Evolutionary conservation across 257 asterid species (phyloP), one percentile per base, ranked within the genome.

Genomic region (Penstemon newberryi): DNA sequence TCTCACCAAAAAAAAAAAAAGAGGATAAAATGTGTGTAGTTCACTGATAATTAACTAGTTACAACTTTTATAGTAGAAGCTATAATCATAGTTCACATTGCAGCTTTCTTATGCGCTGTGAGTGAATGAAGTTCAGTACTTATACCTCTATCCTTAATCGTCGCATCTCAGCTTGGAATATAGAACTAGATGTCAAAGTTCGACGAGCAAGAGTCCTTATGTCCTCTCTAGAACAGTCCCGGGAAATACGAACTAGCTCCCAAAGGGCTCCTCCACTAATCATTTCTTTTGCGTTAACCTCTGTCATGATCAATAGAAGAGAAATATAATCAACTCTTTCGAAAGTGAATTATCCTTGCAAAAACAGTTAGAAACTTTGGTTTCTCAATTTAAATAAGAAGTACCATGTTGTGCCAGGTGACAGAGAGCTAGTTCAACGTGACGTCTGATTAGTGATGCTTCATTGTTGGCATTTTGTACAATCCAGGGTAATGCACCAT

Each of bases 401-500:
- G 70, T 85, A 93, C 99, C 99, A n/a, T 94, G 99, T 63, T 94
- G 97, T 51, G 99, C 96, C 69, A 94, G 84, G 80, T 94, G 97
- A 79, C 99, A 94, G 49, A 94, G 97, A 54, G 99, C 99, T 36
- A 94, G 95, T 83, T 94, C 99, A 55, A 89, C 94, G 40, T 94
- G 99, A 41, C 99, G 97, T 72, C 97, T 86, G 73, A 94, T 94
- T 51, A 91, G 78, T 8, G 97, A 91, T 19, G 96, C 99, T 69
- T 94, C 99, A 46, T 91, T 91, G 84, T 94, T 91, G 46, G 96
- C 97, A 73, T 94, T 94, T 67, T 91, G 97, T 56, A 94, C 97
- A 69, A 94, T 94, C 99, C 99, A 94, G 25, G 96, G 81, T 79
- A 91, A 76, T 41, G 96, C 96, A 41, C 96, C 96, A 60, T 91